These are phyloP conservation scores for Smallanthus sonchifolius DNA, from an alignment of 129 eudicot genomes.

Conservation along the genomic window DNA sequence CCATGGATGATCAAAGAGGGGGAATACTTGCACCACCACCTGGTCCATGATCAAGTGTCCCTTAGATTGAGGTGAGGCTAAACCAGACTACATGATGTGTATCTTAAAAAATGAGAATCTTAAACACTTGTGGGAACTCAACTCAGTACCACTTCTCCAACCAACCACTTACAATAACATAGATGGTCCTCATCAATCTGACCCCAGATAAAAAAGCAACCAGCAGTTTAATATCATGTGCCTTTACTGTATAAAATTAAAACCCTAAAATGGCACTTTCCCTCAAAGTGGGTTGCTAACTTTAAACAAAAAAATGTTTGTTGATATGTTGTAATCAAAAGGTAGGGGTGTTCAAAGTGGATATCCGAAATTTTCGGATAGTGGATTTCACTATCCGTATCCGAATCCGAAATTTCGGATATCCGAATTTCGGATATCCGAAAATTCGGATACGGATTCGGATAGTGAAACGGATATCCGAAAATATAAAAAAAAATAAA, in stretches of 20 bases:
- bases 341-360: no score
- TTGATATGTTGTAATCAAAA: constrained; percentile 21
- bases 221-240: neutral
- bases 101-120: constrained; percentile 17
- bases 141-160: constrained; percentile 7
- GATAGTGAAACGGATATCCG: no score
- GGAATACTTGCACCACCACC: constrained; percentile 18
- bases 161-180: neutral
- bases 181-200: constrained; percentile 8
- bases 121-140: constrained; percentile 32
- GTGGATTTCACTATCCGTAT: no score
- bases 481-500: no score
- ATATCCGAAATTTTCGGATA: no score
- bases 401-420: no score
- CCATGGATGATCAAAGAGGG: constrained; percentile 6
- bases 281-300: constrained; percentile 16
- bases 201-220: constrained; percentile 12
- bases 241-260: neutral
- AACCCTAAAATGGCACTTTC: constrained; percentile 9
- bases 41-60: constrained; percentile 29
- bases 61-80: neutral
- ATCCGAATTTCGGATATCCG: no score
- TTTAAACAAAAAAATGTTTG: constrained; percentile 17
- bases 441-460: no score
- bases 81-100: neutral